phyloP scores from a whole-genome alignment of 129 eudicot species.

The Flaveria ramosissima region DNA sequence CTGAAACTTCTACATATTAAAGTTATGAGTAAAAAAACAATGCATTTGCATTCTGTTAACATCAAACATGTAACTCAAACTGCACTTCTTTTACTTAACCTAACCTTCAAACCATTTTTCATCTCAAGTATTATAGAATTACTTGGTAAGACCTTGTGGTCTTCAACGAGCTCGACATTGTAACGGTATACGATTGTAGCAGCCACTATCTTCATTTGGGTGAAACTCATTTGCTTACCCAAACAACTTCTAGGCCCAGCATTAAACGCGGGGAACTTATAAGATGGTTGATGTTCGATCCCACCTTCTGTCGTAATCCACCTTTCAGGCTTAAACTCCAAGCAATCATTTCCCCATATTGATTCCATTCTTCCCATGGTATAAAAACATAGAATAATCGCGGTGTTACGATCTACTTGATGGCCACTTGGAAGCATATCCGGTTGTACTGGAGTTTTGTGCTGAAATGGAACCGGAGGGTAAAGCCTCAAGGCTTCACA shows the following conservation, averaged over 20 bases:
- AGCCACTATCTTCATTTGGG: slow-evolving; percentile 53
- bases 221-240: slow-evolving; percentile 55
- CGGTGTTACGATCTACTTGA: slow-evolving; percentile 24
- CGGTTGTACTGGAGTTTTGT: slow-evolving; percentile 37
- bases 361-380: slow-evolving; percentile 56
- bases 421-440: slow-evolving; percentile 64
- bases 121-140: slow-evolving; percentile 38
- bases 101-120: slow-evolving; percentile 59
- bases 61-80: neutral
- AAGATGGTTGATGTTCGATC: slow-evolving; percentile 47
- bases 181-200: slow-evolving; percentile 37
- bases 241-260: slow-evolving; percentile 60
- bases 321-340: slow-evolving; percentile 61
- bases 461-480: slow-evolving; percentile 52
- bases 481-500: slow-evolving; percentile 59
- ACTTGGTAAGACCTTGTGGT: slow-evolving; percentile 34
- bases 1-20: no score
- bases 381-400: slow-evolving; percentile 38
- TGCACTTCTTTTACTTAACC: slow-evolving; percentile 19
- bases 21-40: no score
- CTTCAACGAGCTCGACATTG: slow-evolving; percentile 41
- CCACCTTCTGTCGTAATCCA: slow-evolving; percentile 51
- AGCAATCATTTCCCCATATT: slow-evolving; percentile 60
- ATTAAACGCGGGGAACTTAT: slow-evolving; percentile 53
- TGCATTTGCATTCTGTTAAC: neutral